phyloP scores from a whole-genome alignment of 305 asterid genomes.

The Fraxinus sp. region DNA sequence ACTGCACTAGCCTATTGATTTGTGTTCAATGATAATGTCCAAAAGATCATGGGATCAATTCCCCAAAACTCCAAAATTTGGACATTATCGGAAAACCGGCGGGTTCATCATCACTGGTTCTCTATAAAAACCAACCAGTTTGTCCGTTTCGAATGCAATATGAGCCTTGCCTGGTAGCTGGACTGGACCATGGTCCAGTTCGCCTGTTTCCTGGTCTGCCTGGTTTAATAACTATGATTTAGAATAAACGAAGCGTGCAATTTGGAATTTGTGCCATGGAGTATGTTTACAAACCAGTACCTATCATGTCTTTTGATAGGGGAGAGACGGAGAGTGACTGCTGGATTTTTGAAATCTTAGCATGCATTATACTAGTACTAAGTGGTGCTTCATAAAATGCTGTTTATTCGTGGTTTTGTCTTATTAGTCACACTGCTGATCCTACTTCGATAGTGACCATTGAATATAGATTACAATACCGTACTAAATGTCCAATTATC shows the following conservation, averaged over 20 bases:
- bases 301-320: background rate
- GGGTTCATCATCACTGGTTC: background rate
- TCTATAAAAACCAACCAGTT: background rate
- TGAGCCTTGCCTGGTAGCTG: no score
- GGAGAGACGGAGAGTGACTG: background rate
- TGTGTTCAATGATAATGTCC: background rate
- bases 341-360: background rate
- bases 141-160: background rate
- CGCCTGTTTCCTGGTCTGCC: background rate
- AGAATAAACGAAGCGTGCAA: background rate
- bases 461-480: background rate
- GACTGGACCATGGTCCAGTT: no score
- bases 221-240: background rate
- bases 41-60: background rate
- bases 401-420: background rate
- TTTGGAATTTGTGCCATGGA: background rate
- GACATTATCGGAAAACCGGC: background rate
- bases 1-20: background rate
- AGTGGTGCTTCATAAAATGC: background rate
- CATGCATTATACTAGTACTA: background rate
- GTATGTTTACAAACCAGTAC: background rate
- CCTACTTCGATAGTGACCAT: background rate
- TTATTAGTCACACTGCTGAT: conserved; percentile 6
- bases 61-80: background rate
- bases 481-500: background rate